Percentiles rank a stretch among this genome's conserved stretches.
Evolutionary conservation across 768 basidiomycete species (phyloP).

Genomic region (Leucocoprinus sp.): DNA sequence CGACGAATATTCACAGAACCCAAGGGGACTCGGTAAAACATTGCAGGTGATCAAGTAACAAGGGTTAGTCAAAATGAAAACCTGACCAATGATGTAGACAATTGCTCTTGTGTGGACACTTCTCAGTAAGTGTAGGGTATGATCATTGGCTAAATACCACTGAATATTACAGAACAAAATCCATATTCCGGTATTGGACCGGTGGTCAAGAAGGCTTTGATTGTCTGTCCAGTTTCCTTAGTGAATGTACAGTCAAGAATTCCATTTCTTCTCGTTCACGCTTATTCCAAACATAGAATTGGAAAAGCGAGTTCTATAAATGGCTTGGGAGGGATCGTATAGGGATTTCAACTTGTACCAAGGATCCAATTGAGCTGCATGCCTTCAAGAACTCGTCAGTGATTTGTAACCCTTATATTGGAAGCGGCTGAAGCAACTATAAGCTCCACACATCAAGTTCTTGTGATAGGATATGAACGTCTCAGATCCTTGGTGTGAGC

Average conservation of each 20-base stretch:
- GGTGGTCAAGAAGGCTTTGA: slow-evolving; percentile 70
- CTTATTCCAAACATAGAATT: slow-evolving; percentile 50
- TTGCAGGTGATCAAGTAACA: slow-evolving; percentile 44
- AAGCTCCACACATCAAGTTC: slow-evolving; percentile 72
- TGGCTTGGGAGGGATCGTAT: slow-evolving; percentile 63
- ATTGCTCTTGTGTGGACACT: slow-evolving; percentile 92
- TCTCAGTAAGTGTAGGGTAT: slow-evolving; percentile 49
- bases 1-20: neutral
- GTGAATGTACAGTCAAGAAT: slow-evolving; percentile 50
- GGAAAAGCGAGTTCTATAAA: slow-evolving; percentile 93
- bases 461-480: slow-evolving; percentile 94
- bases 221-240: slow-evolving; percentile 92
- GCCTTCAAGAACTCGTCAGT: slow-evolving; percentile 70
- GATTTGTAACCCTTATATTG: neutral
- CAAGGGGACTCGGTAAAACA: slow-evolving; percentile 95
- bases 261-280: neutral
- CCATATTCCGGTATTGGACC: slow-evolving; percentile 55
- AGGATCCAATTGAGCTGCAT: slow-evolving; percentile 44
- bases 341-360: slow-evolving; percentile 38
- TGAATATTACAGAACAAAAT: slow-evolving; percentile 61
- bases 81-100: slow-evolving; percentile 39
- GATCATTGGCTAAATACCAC: neutral
- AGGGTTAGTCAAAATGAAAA: neutral
- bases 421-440: neutral
- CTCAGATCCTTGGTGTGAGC: slow-evolving; percentile 74